These are phyloP conservation scores for Blakeslea trispora DNA, from an alignment of 371 early-diverging fungal species.

Conservation along the genomic window DNA sequence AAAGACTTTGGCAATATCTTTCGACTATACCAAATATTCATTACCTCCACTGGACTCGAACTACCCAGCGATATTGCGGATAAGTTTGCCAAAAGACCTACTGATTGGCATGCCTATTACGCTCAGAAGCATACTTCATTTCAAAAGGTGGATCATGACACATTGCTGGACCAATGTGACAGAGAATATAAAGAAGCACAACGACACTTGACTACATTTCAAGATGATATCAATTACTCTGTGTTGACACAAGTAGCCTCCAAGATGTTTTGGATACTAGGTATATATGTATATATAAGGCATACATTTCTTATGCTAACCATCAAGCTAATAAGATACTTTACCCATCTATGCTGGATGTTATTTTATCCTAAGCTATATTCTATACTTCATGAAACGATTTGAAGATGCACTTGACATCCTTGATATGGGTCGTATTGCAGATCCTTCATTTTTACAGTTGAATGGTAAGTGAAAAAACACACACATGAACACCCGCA, in stretches of 20 bases:
- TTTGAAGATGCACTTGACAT: conserved; percentile 52
- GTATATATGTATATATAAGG: too few species aligned
- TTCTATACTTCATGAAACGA: conserved; percentile 52
- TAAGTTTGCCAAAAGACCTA: conserved; percentile 45
- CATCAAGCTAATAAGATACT: too few species aligned
- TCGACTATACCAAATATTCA: conserved; percentile 47
- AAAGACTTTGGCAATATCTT: conserved; percentile 62
- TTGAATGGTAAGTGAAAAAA: conserved; percentile 53
- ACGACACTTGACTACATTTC: conserved; percentile 43
- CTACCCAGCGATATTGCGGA: conserved; percentile 41
- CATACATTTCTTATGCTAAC: too few species aligned
- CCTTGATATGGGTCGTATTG: conserved; percentile 51
- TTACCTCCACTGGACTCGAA: conserved; percentile 48
- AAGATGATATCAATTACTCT: conserved; percentile 45
- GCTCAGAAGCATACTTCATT: conserved; percentile 30
- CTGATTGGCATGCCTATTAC: conserved; percentile 51
- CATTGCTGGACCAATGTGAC: conserved; percentile 44
- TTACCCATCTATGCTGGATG: conserved; percentile 60
- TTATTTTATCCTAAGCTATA: conserved; percentile 57
- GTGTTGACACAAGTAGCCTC: conserved; percentile 50
- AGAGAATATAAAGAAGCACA: conserved; percentile 48
- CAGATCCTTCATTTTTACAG: conserved; percentile 55
- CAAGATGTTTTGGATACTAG: conserved; percentile 56
- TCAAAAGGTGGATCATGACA: conserved; percentile 34
- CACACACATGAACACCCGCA: too few species aligned